Evolutionary conservation across 2,329 filamentous ascomycete species (phyloP), one percentile per base, ranked within the genome.

Genomic region (Fusarium longipes): DNA sequence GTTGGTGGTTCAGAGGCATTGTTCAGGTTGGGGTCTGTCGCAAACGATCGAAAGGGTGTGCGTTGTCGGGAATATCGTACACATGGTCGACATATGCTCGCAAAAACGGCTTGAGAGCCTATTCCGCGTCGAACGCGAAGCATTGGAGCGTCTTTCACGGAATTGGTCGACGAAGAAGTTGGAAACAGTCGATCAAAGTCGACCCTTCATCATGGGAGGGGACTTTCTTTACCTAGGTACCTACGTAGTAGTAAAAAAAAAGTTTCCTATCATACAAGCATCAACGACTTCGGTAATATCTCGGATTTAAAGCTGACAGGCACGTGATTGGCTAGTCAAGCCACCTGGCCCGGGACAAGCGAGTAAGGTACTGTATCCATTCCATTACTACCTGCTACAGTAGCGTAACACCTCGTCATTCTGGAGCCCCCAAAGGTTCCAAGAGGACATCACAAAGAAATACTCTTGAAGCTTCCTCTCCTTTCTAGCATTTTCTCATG

Each of bases 121-220:
- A 53, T 53, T 27, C 62, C 50, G 36, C 67, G 65, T 47, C 65
- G 57, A 27, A 66, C 39, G 49, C 76, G 76, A 70, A 78, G 73
- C 77, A 78, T 78, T 62, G 63, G 39, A 49, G 44, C 22, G 42
- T 36, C 40, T 40, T 52, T 56, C 30, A 43, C 49, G 24, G 48
- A 47, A 39, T 57, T 61, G 59, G 38, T 36, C 22, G 17, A 29
- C 17, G 38, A 59, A 42, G 44, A 22, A 43, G 48, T 18, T 7
- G 10, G 36, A 22, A 43, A 48, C 45, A 70, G 42, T n/a, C 57
- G 55, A 42, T 38, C 42, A 52, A 40, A 52, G 9, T 42, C 39
- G 35, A 39, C 32, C 22, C 24, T 45, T 49, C 25, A 20, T 17
- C n/a, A 24, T 32, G 50, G n/a, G 39, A 20, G 25, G 20, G 33